Conservation (phyloP, 257 asterid genomes). For the Solanum commersonii region DNA sequence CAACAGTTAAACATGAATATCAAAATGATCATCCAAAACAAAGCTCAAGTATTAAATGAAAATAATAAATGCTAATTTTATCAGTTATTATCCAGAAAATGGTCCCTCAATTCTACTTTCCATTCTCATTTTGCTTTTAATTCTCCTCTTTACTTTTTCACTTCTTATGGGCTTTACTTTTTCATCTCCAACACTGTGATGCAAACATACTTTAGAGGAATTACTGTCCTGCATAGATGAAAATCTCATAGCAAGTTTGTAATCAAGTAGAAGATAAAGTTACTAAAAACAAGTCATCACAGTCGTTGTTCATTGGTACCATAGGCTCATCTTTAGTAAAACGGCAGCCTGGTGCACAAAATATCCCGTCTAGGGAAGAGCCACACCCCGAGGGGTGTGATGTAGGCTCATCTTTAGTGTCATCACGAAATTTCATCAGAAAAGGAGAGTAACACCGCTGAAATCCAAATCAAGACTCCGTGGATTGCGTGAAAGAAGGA, state of each 20-base stretch:
- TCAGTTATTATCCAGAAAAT: background rate
- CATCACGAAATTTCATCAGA: background rate
- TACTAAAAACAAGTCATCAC: background rate
- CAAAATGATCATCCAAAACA: background rate
- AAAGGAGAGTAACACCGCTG: background rate
- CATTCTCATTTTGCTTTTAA: background rate
- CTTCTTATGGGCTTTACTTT: background rate
- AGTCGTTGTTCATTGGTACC: background rate
- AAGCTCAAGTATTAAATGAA: background rate
- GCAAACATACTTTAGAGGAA: background rate
- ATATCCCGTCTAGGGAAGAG: background rate
- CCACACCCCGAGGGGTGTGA: background rate
- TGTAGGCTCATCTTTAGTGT: background rate
- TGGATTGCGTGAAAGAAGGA: background rate
- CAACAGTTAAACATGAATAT: background rate
- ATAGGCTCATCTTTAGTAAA: background rate
- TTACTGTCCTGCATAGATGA: background rate
- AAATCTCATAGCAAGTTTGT: background rate
- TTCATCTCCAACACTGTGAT: background rate
- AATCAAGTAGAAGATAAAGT: background rate
- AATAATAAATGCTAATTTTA: background rate
- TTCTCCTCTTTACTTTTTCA: background rate
- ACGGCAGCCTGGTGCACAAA: background rate
- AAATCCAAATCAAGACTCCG: background rate
- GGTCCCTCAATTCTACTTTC: background rate